Conservation (phyloP, 2,329 filamentous ascomycete species). For the Mariannaea elegans region DNA sequence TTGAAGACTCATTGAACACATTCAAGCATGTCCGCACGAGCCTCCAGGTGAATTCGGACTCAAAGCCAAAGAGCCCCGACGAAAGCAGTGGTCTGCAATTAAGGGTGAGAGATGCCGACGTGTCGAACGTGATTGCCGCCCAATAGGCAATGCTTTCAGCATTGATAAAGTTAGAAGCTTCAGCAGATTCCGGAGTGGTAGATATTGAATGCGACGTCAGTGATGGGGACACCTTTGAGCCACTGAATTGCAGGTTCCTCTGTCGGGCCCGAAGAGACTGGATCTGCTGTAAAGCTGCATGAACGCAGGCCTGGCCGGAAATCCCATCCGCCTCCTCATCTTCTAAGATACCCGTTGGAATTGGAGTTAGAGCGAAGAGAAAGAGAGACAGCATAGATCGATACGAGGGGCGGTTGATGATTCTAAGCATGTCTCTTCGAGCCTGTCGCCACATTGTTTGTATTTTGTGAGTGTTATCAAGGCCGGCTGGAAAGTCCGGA, state of each 20-base stretch:
- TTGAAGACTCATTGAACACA: conserved; percentile 41
- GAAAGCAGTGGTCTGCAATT: conserved; percentile 51
- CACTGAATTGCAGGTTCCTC: conserved; percentile 51
- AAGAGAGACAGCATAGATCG: conserved; percentile 51
- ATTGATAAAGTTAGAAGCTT: conserved; percentile 45
- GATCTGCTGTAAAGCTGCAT: conserved; percentile 52
- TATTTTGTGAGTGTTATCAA: conserved; percentile 26
- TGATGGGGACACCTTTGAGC: conserved; percentile 48
- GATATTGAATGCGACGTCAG: conserved; percentile 29
- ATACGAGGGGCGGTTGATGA: conserved; percentile 53
- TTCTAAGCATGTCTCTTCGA: conserved; percentile 49
- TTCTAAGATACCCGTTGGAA: conserved; percentile 50
- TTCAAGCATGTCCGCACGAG: conserved; percentile 41
- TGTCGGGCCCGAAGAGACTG: conserved; percentile 50
- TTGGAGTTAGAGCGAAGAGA: conserved; percentile 51
- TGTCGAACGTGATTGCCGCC: conserved; percentile 53
- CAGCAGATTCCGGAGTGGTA: conserved; percentile 39
- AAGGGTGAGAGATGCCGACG: conserved; percentile 51
- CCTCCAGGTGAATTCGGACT: conserved; percentile 42
- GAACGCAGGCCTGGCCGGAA: conserved; percentile 50
- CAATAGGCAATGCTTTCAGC: conserved; percentile 52
- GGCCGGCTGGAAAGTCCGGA: neutral
- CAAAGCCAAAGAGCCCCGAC: conserved; percentile 48
- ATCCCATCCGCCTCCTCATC: conserved; percentile 52
- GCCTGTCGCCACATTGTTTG: conserved; percentile 46